A percentile compares a stretch with the other conserved stretches of the same genome.
Conservation (phyloP, 192 early-diverging fungal genomes). For the Backusella australiensis region DNA sequence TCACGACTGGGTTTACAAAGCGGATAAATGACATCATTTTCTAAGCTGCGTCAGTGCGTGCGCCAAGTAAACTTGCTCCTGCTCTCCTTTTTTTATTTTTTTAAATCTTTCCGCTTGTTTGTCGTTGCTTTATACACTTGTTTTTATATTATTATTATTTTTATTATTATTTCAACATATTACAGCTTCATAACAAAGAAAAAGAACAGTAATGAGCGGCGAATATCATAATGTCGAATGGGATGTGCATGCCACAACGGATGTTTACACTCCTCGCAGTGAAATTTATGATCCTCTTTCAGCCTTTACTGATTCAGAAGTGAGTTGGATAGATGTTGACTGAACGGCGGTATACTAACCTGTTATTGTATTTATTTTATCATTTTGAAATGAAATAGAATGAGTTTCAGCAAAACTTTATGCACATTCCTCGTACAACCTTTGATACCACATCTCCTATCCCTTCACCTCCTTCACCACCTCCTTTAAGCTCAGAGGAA, state of each 20-base stretch:
- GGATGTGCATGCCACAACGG: slow-evolving; percentile 25
- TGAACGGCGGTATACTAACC: no score
- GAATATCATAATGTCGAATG: slow-evolving; percentile 25
- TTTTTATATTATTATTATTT: neutral
- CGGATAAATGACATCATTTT: neutral
- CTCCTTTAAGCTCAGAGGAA: neutral
- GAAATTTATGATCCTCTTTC: slow-evolving; percentile 18
- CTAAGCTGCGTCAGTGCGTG: neutral
- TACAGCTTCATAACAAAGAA: neutral
- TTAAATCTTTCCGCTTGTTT: neutral
- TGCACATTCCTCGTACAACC: neutral
- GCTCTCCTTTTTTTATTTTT: neutral
- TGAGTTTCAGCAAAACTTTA: neutral
- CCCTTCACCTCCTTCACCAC: neutral
- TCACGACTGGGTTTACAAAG: neutral
- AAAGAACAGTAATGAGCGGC: slow-evolving; percentile 13
- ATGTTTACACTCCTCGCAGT: slow-evolving; percentile 14
- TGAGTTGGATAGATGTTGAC: neutral
- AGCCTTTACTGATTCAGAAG: slow-evolving; percentile 7
- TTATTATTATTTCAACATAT: neutral
- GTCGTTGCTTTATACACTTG: neutral
- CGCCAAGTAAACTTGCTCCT: neutral
- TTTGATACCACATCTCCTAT: slow-evolving; percentile 6
- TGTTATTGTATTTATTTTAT: no score
- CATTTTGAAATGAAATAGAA: neutral